A percentile compares a stretch with the other conserved stretches of the same genome.
Evolutionary conservation across 1,284 basidiomycete genomes (phyloP).

Genomic region (Papiliotrema terrestris): DNA sequence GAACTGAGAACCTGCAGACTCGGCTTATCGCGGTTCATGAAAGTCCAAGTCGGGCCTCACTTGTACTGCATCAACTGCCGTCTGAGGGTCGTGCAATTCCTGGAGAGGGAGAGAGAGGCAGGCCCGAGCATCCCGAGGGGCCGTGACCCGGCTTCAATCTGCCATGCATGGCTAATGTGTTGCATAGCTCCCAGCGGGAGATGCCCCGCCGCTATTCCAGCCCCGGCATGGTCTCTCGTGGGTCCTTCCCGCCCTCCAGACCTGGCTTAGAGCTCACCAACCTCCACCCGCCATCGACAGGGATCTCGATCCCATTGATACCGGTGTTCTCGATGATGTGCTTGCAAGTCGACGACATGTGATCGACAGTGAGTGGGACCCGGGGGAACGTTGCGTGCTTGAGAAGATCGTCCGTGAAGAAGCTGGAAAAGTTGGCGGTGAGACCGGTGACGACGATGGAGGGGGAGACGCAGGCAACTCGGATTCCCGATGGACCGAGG

Average conservation of each 20-base stretch:
- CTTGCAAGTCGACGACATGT: constrained; percentile 29
- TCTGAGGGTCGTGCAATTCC: too few species aligned
- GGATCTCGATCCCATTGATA: constrained; percentile 39
- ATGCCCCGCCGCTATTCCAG: constrained; percentile 39
- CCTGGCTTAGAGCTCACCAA: constrained; percentile 31
- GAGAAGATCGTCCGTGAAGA: constrained; percentile 33
- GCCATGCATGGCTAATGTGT: too few species aligned
- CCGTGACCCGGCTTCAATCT: too few species aligned
- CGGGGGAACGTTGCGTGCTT: constrained; percentile 44
- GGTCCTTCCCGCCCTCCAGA: constrained; percentile 27
- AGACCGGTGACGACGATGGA: constrained; percentile 39
- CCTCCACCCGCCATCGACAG: constrained; percentile 42
- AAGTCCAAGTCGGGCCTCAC: too few species aligned
- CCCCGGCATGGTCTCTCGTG: constrained; percentile 32
- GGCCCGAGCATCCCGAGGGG: too few species aligned
- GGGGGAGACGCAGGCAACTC: constrained; percentile 39
- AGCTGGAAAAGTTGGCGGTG: constrained; percentile 30
- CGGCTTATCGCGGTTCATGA: too few species aligned
- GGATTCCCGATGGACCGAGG: constrained; percentile 41
- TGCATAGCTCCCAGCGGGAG: too few species aligned
- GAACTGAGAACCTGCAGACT: too few species aligned
- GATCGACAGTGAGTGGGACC: constrained; percentile 30
- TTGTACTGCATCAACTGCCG: too few species aligned
- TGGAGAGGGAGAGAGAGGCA: too few species aligned
- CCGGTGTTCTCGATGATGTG: constrained; percentile 40